phyloP scores from a whole-genome alignment of 495 filamentous ascomycete species.

The Astrothelium subdiscretum region DNA sequence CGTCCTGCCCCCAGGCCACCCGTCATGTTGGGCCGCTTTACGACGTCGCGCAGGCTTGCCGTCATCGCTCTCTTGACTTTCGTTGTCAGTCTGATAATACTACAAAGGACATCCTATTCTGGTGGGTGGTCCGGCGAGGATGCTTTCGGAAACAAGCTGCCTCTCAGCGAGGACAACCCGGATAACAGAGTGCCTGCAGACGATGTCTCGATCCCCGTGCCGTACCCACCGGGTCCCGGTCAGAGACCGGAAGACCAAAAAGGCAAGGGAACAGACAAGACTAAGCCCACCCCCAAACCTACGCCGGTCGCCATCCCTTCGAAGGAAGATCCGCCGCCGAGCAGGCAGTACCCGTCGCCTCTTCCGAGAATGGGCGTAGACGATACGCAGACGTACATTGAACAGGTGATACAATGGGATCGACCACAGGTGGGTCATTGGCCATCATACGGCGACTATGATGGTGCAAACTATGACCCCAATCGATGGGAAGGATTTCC shows the following conservation, averaged over 20 bases:
- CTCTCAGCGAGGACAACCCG: slow-evolving; percentile 3
- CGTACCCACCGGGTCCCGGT: background rate
- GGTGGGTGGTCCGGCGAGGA: background rate
- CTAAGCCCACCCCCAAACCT: background rate
- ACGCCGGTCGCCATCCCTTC: background rate
- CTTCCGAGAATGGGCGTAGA: background rate
- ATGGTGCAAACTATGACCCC: slow-evolving; percentile 26
- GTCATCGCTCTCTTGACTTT: slow-evolving; percentile 12
- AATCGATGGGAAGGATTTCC: slow-evolving; percentile 30
- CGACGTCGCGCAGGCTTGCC: slow-evolving; percentile 15
- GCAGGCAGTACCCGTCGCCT: background rate
- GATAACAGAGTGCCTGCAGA: background rate
- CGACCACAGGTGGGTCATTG: slow-evolving; percentile 21
- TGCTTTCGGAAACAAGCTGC: background rate
- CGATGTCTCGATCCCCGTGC: slow-evolving; percentile 4
- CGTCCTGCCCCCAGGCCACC: background rate
- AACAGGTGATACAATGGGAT: slow-evolving; percentile 20
- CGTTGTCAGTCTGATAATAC: slow-evolving; percentile 5
- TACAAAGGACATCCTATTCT: slow-evolving; percentile 6
- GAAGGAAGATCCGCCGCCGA: background rate
- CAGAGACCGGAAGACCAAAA: slow-evolving; percentile 7
- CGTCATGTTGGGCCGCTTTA: background rate
- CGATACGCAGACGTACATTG: slow-evolving; percentile 15
- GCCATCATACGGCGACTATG: slow-evolving; percentile 26
- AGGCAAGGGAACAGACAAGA: slow-evolving; percentile 3